Evolutionary conservation across 176 grass and related monocot species (phyloP), one percentile per base, ranked within the genome.

Genomic region (Cenchrus fungigraminus): DNA sequence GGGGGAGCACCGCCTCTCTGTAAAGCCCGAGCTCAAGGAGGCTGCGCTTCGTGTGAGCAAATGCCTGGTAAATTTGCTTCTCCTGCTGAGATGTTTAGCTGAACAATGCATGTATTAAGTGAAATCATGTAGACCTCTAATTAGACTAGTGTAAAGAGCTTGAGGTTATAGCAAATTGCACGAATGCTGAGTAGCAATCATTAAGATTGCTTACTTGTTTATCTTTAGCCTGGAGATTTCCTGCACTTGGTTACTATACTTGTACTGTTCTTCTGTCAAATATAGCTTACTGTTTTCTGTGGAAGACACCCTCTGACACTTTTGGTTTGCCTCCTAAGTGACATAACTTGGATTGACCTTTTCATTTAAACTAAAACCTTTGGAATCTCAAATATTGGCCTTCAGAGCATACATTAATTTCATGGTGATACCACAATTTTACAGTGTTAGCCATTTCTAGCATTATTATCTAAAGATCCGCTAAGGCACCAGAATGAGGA

Each of bases 21-120:
- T 98, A 74, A 93, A 90, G 66, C 50, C 83, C 3, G 83, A 92
- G 72, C 75, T 93, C 60, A 98, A 91, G 89, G 85, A 90, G 25
- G 76, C 82, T 4, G 87, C 93, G 34, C 91, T 98, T 65, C 87
- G 62, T 79, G 72, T 80, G 5, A 92, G 95, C 91, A 85, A 92
- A 54, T 92, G 84, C 74, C 69, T 91, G 89, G 95, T 97, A 94
- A 61, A 76, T 84, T 84, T 66, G 65, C 69, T 88, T 56, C 22
- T 68, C 73, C 44, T 50, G 44, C 52, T 14, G 45, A 51, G 15
- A 12, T 43, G 22, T 71, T 45, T 79, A 63, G 3, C 32, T 71
- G 56, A 7, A 14, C 40, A 71, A 51, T 54, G 28, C 8, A 68
- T 68, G 1, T 59, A 64, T 14, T 22, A 52, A 52, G 44, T 46